Evolutionary conservation across 495 filamentous ascomycete species (phyloP).

Genomic region (Podospora pseudopauciseta): DNA sequence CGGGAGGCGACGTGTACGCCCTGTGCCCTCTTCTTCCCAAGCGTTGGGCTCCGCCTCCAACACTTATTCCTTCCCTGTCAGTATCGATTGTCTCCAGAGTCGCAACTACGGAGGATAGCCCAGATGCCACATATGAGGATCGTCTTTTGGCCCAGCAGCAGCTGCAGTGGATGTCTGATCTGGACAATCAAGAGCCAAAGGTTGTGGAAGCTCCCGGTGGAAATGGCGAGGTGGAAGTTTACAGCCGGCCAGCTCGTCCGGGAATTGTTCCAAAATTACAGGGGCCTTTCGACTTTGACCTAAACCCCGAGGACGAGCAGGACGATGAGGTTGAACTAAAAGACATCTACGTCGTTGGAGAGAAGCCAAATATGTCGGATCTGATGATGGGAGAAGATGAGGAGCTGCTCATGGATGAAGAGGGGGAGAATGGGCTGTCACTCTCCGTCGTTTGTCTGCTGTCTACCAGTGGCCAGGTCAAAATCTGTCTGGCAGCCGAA

Average conservation of each 20-base stretch:
- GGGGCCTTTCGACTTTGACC: slow-evolving; percentile 74
- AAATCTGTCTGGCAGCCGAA: slow-evolving; percentile 74
- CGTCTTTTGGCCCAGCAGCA: slow-evolving; percentile 66
- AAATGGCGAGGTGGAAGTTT: slow-evolving; percentile 54
- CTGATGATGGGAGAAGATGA: slow-evolving; percentile 61
- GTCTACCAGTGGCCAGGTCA: slow-evolving; percentile 67
- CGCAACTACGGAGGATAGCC: slow-evolving; percentile 57
- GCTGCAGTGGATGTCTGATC: slow-evolving; percentile 74
- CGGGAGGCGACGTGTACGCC: slow-evolving; percentile 80
- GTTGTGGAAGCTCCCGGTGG: slow-evolving; percentile 40
- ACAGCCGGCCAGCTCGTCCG: slow-evolving; percentile 64
- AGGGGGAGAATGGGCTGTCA: slow-evolving; percentile 63
- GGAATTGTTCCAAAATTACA: slow-evolving; percentile 75
- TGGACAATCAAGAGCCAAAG: slow-evolving; percentile 72
- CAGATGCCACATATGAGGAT: slow-evolving; percentile 49
- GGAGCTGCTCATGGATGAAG: slow-evolving; percentile 50
- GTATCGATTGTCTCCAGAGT: slow-evolving; percentile 66
- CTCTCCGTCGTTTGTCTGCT: slow-evolving; percentile 70
- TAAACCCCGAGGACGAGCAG: slow-evolving; percentile 59
- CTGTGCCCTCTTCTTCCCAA: slow-evolving; percentile 82
- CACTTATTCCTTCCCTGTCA: slow-evolving; percentile 71
- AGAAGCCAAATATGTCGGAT: slow-evolving; percentile 52
- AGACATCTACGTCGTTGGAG: slow-evolving; percentile 53
- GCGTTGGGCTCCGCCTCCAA: slow-evolving; percentile 74
- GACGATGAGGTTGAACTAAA: slow-evolving; percentile 62